These are phyloP conservation scores for Amaranthus palmeri DNA, from an alignment of 148 eudicot species.

Conservation along the genomic window DNA sequence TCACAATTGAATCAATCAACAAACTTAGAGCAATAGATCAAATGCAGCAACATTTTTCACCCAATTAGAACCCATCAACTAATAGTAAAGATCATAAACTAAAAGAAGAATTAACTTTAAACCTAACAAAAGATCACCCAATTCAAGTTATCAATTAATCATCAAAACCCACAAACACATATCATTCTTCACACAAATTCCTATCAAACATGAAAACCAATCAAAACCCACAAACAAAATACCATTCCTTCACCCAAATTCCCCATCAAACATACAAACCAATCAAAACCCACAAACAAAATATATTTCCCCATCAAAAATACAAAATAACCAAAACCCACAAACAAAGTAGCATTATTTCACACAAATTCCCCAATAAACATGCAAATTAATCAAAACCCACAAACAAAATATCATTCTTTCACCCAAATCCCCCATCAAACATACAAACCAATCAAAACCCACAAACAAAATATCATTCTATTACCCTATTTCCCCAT, in stretches of 20 bases:
- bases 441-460: not conserved
- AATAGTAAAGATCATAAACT: not conserved
- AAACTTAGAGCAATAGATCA: not conserved
- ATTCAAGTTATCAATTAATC: not conserved
- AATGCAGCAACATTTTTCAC: not conserved
- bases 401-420: too few species aligned
- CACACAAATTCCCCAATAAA: too few species aligned
- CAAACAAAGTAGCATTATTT: too few species aligned
- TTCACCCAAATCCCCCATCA: not conserved
- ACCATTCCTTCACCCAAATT: too few species aligned
- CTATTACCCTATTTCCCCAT: not conserved
- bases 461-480: conserved; percentile 5
- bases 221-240: too few species aligned
- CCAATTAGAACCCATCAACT: conserved; percentile 1
- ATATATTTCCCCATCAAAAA: not conserved
- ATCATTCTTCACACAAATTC: too few species aligned
- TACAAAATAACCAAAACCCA: too few species aligned
- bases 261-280: too few species aligned
- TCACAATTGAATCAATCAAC: conserved; percentile 8
- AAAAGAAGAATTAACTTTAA: not conserved
- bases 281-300: too few species aligned
- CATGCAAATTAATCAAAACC: too few species aligned
- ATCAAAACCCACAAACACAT: not conserved
- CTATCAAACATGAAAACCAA: too few species aligned
- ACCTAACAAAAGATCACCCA: not conserved